Conservation (phyloP, 176 grass and related monocot species). For the Zea luxurians region DNA sequence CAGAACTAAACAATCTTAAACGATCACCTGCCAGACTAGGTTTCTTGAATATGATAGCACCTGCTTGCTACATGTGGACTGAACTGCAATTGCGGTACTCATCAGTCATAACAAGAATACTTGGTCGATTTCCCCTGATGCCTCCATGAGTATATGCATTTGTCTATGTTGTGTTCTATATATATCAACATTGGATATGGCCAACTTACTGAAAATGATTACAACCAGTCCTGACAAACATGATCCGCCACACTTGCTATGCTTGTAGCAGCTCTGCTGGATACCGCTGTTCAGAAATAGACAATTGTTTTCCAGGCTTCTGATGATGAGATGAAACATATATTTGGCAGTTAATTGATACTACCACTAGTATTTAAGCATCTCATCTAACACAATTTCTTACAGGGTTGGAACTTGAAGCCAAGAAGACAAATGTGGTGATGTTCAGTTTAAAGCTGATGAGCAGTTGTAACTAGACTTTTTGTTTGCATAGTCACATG, state of each 20-base stretch:
- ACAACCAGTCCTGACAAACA: background rate
- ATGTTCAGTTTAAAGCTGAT: slow-evolving; percentile 39
- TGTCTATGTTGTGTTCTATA: background rate
- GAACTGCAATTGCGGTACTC: background rate
- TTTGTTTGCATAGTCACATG: slow-evolving; percentile 34
- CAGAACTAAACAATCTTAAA: background rate
- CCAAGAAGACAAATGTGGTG: slow-evolving; percentile 28
- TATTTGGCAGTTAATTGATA: background rate
- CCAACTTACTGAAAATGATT: background rate
- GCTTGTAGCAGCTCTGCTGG: slow-evolving; percentile 7
- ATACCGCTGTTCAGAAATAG: background rate
- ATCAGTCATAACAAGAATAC: slow-evolving; percentile 10
- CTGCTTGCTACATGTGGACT: slow-evolving; percentile 3
- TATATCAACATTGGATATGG: background rate
- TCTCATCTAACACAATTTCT: background rate
- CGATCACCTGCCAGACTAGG: background rate
- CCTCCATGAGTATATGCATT: slow-evolving; percentile 1
- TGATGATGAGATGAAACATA: background rate
- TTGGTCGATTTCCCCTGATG: background rate
- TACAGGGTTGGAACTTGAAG: slow-evolving; percentile 37
- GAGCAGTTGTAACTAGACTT: slow-evolving; percentile 42
- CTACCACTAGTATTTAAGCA: background rate
- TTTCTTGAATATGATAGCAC: background rate
- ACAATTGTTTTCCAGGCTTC: background rate
- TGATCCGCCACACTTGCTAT: background rate